Conservation (phyloP, 1,139 yeast genomes). For the Scheffersomyces insectosa region DNA sequence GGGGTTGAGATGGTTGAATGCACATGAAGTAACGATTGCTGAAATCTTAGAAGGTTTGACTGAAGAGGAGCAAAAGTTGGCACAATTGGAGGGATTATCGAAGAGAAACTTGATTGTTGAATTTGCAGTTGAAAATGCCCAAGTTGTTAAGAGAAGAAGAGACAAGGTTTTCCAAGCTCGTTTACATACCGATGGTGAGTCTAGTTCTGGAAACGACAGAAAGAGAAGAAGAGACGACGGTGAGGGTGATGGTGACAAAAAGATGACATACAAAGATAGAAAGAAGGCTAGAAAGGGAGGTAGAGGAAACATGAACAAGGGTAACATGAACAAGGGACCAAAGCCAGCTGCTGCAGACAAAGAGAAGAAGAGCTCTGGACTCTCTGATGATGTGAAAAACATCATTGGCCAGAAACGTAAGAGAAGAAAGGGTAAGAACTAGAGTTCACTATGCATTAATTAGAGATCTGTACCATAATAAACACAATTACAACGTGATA, state of each 20-base stretch:
- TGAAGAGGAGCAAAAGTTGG: constrained; percentile 64
- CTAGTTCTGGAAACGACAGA: constrained; percentile 13
- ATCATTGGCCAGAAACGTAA: constrained; percentile 70
- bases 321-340: constrained; percentile 48
- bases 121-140: constrained; percentile 94
- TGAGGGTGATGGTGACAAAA: constrained; percentile 17
- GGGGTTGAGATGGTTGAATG: constrained; percentile 97
- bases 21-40: constrained; percentile 73
- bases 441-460: constrained; percentile 2
- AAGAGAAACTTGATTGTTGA: constrained; percentile 87
- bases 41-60: constrained; percentile 73
- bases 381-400: constrained; percentile 57
- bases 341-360: constrained; percentile 18
- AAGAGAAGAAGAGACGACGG: constrained; percentile 21
- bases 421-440: constrained; percentile 54
- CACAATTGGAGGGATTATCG: constrained; percentile 52
- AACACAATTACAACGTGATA: too few relatives aligned
- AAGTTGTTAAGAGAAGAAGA: constrained; percentile 85
- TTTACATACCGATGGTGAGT: constrained; percentile 21
- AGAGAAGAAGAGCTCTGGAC: constrained; percentile 34
- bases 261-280: constrained; percentile 12
- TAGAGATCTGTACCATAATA: too few relatives aligned
- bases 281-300: constrained; percentile 22
- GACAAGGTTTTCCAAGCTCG: constrained; percentile 61
- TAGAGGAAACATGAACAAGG: constrained; percentile 31